These are phyloP conservation scores for Aspergillus incahuasiensis DNA, from an alignment of 495 filamentous ascomycete genomes.

Conservation along the genomic window DNA sequence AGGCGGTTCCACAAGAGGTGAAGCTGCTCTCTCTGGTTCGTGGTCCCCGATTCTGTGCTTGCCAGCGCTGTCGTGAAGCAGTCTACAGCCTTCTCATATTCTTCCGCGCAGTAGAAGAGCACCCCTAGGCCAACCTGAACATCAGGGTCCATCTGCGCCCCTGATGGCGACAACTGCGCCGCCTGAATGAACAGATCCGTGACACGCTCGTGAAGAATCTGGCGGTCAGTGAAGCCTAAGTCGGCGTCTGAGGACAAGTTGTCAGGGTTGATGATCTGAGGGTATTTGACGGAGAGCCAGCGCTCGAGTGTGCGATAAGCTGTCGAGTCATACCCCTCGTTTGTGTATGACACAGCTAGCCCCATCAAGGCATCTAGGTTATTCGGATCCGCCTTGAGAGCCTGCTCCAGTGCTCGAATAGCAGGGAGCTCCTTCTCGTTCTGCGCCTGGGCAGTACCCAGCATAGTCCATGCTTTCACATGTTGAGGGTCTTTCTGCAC, in stretches of 20 bases:
- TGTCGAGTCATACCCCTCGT: conserved; percentile 95
- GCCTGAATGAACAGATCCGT: conserved; percentile 87
- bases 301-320: conserved; percentile 96
- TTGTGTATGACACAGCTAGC: conserved; percentile 95
- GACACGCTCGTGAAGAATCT: conserved; percentile 82
- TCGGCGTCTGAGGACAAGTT: conserved; percentile 67
- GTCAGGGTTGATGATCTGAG: conserved; percentile 62
- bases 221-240: conserved; percentile 87
- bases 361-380: conserved; percentile 92
- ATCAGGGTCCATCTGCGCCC: conserved; percentile 90
- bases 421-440: conserved; percentile 98
- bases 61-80: conserved; percentile 91
- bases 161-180: conserved; percentile 83
- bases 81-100: conserved; percentile 98
- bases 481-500: conserved; percentile 84
- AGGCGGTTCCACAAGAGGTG: conserved; percentile 98
- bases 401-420: conserved; percentile 94
- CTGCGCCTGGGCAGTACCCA: conserved; percentile 89
- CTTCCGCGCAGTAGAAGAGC: conserved; percentile 94
- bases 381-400: conserved; percentile 76
- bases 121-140: conserved; percentile 97
- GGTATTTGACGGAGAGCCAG: conserved; percentile 93
- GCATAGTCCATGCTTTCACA: conserved; percentile 85
- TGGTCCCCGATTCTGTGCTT: conserved; percentile 69
- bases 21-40: conserved; percentile 70